phyloP scores from a whole-genome alignment of 2,329 filamentous ascomycete species.

The Fusarium beomiforme region DNA sequence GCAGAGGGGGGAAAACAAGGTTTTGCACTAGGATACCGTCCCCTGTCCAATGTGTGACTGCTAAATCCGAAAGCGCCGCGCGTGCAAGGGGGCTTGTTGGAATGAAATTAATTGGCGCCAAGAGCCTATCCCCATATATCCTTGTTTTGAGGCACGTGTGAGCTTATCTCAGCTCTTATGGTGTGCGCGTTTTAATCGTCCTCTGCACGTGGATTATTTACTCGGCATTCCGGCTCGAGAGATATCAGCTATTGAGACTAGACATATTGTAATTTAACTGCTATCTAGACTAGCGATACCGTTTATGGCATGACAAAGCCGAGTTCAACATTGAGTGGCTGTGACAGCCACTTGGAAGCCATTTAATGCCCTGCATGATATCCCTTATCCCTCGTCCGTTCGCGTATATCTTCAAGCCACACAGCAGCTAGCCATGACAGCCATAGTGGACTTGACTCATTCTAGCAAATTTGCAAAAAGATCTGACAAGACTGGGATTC shows the following conservation, averaged over 20 bases:
- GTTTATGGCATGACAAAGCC: neutral
- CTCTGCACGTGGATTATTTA: slow-evolving; percentile 4
- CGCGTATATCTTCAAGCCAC: neutral
- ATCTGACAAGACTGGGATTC: slow-evolving; percentile 28
- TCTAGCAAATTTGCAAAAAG: neutral
- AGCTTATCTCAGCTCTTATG: neutral
- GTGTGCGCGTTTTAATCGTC: neutral
- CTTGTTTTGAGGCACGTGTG: slow-evolving; percentile 10
- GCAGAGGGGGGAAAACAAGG: neutral
- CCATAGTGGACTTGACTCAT: neutral
- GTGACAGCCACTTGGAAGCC: neutral
- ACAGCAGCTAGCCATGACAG: neutral
- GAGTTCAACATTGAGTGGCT: neutral
- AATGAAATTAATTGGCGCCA: slow-evolving; percentile 17
- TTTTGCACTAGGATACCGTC: neutral
- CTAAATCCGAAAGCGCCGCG: slow-evolving; percentile 7
- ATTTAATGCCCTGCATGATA: neutral
- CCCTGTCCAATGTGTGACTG: neutral
- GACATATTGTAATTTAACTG: neutral
- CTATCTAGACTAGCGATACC: neutral
- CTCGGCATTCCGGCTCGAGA: neutral
- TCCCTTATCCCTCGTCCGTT: neutral
- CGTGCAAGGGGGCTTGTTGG: slow-evolving; percentile 13
- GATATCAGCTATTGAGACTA: neutral
- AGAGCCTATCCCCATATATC: neutral